Evolutionary conservation across 2,329 filamentous ascomycete genomes (phyloP), one percentile per base, ranked within the genome.

Genomic region (Claviceps capensis): DNA sequence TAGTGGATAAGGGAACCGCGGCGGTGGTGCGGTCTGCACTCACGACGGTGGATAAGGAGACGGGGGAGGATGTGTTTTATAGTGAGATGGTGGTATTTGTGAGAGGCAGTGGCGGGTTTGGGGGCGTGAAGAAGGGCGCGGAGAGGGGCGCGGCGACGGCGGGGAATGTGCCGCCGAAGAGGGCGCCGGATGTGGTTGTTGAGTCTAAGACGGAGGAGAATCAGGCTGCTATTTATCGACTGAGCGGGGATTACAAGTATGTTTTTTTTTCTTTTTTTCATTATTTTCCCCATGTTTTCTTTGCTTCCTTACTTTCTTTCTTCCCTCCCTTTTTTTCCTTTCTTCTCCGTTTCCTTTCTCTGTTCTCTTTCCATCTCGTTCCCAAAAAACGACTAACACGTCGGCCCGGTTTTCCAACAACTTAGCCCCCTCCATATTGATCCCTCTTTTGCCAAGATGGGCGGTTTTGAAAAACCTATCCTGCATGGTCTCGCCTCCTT

Each of bases 401-500:
- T 3, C 30, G 13, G 19, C 4, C 22, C 22, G 26, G 26, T 8
- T 2, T 4, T 11, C 9, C n/a, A 14, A 2, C 4, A 16, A 30
- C 1, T 17, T 5, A 77, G 74, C 75, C 93, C 93, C 14, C 82
- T 98, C 1, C 93, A 98, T 73, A 85, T 98, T 56, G 93, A 98
- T 68, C 93, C 93, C 1, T 79, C 82, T 48, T 97, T 98, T 70
- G 88, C 88, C 72, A 93, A 93, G 74, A 83, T 95, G 61, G 93
- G 91, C 54, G 93, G 93, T 54, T 98, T 98, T 81, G 86, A 93
- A 72, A 81, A 75, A 30, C 93, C 93, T 13, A 98, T 98, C 65
- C 76, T 98, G 51, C 93, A 98, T 73, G 93, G 93, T n/a, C 81
- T 98, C 40, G 95, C 89, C 78, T 93, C 83, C 66, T 91, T 98